Percentiles rank a stretch among this genome's conserved stretches.
Evolutionary conservation across 352 stramenopile species (phyloP).

Genomic region (Phytophthora boehmeriae): DNA sequence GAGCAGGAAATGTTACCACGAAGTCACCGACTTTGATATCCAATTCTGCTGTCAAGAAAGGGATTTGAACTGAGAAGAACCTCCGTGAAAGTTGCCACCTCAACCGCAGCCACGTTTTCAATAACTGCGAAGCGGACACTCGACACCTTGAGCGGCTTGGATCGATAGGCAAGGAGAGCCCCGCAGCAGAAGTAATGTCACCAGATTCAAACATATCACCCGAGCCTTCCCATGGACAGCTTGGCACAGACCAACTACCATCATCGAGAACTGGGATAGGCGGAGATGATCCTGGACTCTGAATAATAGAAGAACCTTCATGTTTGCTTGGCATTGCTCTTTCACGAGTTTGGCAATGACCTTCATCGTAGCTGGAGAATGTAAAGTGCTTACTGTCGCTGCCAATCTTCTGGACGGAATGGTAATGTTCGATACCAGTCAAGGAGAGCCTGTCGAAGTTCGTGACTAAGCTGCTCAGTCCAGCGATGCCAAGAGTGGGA

Average conservation of each 20-base stretch:
- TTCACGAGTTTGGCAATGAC: constrained; percentile 5
- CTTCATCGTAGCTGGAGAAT: constrained; percentile 11
- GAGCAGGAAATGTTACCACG: constrained; percentile 27
- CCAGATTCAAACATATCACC: not conserved
- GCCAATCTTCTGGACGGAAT: not conserved
- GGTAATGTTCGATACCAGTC: constrained; percentile 11
- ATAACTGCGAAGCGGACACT: not conserved
- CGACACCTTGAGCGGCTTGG: not conserved
- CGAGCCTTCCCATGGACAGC: constrained; percentile 17
- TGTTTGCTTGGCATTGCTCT: constrained; percentile 10
- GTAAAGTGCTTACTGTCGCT: not conserved
- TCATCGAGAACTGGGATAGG: constrained; percentile 21
- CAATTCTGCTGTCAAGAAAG: constrained; percentile 27
- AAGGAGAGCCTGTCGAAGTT: constrained; percentile 9
- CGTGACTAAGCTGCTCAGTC: constrained; percentile 10
- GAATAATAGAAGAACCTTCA: not conserved
- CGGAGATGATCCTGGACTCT: not conserved
- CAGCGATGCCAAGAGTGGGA: not conserved
- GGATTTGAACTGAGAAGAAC: constrained; percentile 32
- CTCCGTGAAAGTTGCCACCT: constrained; percentile 24
- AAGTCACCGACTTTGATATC: constrained; percentile 43
- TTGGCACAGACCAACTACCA: constrained; percentile 22
- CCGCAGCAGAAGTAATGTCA: constrained; percentile 6
- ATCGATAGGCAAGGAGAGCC: not conserved
- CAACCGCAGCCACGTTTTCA: constrained; percentile 19